These are phyloP conservation scores for Fusarium cicatricum DNA, from an alignment of 2,329 filamentous ascomycete species.

Conservation along the genomic window DNA sequence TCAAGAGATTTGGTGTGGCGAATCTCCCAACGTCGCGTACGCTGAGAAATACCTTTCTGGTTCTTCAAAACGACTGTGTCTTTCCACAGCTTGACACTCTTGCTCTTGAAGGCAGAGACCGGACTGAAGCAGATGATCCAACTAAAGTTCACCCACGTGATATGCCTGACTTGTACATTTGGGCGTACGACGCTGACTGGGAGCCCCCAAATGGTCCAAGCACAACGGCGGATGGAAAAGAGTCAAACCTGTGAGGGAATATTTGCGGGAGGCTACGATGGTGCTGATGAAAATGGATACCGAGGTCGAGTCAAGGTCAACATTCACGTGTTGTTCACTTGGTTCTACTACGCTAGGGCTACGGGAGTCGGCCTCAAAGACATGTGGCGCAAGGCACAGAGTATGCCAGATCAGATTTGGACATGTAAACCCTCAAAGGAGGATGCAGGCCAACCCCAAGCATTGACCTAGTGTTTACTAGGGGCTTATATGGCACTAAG, in stretches of 20 bases:
- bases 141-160: no score
- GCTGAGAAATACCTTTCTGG: slow-evolving; percentile 2
- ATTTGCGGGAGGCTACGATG: background rate
- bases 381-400: slow-evolving; percentile 11
- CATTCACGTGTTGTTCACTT: background rate
- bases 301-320: slow-evolving; percentile 5
- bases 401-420: no score
- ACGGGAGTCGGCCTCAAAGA: slow-evolving; percentile 4
- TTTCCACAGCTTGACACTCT: background rate
- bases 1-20: background rate
- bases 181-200: slow-evolving; percentile 5
- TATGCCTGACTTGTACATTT: background rate
- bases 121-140: no score
- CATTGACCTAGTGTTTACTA: no score
- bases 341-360: slow-evolving; percentile 15
- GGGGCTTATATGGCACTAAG: no score
- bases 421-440: no score
- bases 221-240: no score
- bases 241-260: background rate
- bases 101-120: background rate
- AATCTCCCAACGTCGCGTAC: background rate
- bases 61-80: slow-evolving; percentile 1
- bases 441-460: no score
- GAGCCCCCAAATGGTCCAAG: background rate
- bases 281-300: slow-evolving; percentile 13